Base-by-base conservation (phyloP, 2,329 filamentous ascomycete genomes). In the Escovopsis weberi region DNA sequence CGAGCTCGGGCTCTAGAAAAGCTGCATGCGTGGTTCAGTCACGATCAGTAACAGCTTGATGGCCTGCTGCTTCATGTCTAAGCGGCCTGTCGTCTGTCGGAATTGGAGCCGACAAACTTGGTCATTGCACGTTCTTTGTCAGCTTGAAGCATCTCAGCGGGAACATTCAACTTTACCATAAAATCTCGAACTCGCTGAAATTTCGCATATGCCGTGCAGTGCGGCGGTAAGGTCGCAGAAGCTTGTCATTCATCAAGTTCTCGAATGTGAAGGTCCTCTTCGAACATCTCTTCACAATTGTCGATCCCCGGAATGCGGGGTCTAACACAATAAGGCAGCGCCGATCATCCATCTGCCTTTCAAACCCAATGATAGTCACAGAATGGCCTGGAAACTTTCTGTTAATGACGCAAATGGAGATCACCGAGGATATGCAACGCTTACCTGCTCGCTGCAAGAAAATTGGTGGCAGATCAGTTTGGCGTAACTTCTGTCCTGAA, bases 1-100 rank as follows among this genome's bases (percentile, higher is more conserved):
- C 82, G 91, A 37, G 81, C 75, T 50, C 85, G 81, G 56, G 91
- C 91, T n/a, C 67, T 98, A 42, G 73, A 78, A 50, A 94, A 94
- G 64, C 70, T 98, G 49, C 84, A 85, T 57, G 70, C 69, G 33
- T 96, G 89, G 86, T 72, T 94, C 30, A 19, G 26, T 12, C 15
- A 40, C 9, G 12, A 30, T 9, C 18, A 7, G 12, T 12, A 6
- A 15, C 15, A 11, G 18, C 9, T 23, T 37, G 18, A 37, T 15
- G 19, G 34, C 12, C 35, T 12, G 28, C 28, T 9, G 28, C 28
- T 9, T 32, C 23, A 37, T 19, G 23, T 26, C 7, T 37, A 15
- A 19, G 12, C 35, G 35, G n/a, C 35, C 15, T 23, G 8, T 32
- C 28, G 3, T 9, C 11, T 6, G 8, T 32, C 28, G 8, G 7